Evolutionary conservation across 2,329 filamentous ascomycete genomes (phyloP).

Genomic region (Zopfia rhizophila): DNA sequence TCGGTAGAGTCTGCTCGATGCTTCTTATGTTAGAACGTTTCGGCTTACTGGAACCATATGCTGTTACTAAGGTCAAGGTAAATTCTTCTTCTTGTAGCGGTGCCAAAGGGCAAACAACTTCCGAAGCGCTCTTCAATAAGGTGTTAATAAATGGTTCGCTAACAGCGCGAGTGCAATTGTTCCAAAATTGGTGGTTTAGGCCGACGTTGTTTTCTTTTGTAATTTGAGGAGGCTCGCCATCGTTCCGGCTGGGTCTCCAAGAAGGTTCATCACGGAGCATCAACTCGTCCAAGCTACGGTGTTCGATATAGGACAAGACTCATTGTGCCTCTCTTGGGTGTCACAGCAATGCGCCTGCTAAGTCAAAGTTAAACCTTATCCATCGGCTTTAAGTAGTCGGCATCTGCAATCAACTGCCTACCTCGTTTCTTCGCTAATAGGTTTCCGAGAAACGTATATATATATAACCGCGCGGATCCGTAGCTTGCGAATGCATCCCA

Average conservation of each 20-base stretch:
- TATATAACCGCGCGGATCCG: no score
- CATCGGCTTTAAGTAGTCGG: not conserved
- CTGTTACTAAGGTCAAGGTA: no score
- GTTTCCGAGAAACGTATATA: no score
- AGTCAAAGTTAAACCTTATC: not conserved
- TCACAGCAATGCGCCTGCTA: not conserved
- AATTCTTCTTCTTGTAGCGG: not conserved
- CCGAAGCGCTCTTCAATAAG: slow-evolving; percentile 1
- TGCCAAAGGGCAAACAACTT: not conserved
- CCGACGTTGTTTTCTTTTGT: not conserved
- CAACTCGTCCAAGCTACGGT: not conserved
- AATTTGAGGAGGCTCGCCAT: not conserved
- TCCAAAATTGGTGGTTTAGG: not conserved
- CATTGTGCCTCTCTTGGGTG: not conserved
- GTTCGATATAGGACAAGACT: not conserved
- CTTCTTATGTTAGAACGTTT: no score
- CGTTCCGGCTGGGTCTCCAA: not conserved
- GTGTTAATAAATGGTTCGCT: slow-evolving; percentile 1
- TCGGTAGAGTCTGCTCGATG: no score
- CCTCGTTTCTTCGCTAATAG: no score
- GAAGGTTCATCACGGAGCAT: not conserved
- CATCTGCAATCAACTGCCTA: not conserved
- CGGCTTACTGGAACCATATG: no score
- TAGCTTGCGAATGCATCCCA: no score
- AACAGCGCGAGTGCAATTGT: not conserved